Evolutionary conservation across 805 yeast genomes (phyloP), one percentile per base, ranked within the genome.

Genomic region (Middelhovenomyces tepae): DNA sequence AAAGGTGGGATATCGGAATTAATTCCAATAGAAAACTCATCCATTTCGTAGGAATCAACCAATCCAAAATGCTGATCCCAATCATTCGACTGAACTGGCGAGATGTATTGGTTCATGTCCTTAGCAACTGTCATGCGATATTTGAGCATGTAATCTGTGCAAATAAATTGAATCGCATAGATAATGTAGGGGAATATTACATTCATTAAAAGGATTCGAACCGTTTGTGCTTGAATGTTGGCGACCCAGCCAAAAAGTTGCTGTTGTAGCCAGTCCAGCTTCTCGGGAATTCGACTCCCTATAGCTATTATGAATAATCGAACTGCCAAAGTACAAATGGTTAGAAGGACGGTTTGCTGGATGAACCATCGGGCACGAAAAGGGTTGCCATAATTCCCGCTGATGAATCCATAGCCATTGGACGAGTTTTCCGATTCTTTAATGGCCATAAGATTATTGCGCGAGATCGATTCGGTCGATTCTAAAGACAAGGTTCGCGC

Each of bases 311-410:
- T 11, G 7, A 18, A 9, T 4, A 24, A 22, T 9, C 39, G 34
- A 4, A 36, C 36, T 2, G 32, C 15, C 15, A 32, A 19, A 5
- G 37, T 18, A 9, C 29, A 22, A 9, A 36, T 9, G 11, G 27
- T 19, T 14, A 36, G 26, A n/a, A 25, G 18, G 10, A 11, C 21
- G 6, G 36, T 26, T 28, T 39, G 43, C 15, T 19, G 19, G 14
- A 29, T 13, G 22, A 39, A 22, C 39, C 39, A 36, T 20, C 24
- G 20, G 16, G 14, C 24, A 13, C 34, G 27, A 4, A 36, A 19
- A 3, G 43, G 43, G 19, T 18, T 31, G 9, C 43, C 43, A 18
- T 39, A 39, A 32, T 35, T 32, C 4, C 43, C 43, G 23, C 40
- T 39, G n/a, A 28, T 19, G 20, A 32, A 39, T 16, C 41, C 41